phyloP scores from a whole-genome alignment of 2,329 filamentous ascomycete species.

The Scortechinia acanthostroma region DNA sequence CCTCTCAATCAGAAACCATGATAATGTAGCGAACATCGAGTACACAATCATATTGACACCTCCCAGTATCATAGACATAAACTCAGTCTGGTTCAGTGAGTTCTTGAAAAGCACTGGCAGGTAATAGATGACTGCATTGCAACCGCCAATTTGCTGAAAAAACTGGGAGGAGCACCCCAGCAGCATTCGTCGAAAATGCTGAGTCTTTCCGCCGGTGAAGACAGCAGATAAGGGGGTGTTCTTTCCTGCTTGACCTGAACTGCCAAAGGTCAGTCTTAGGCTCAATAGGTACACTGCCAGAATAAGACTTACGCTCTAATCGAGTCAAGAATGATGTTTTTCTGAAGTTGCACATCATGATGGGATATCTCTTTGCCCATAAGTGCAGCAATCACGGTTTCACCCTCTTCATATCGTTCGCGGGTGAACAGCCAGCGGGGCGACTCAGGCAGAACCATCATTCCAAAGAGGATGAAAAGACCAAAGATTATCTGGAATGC shows the following conservation, averaged over 20 bases:
- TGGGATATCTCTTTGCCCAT: not conserved
- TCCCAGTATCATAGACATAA: not conserved
- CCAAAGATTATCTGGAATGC: not conserved
- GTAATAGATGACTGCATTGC: conserved; percentile 1
- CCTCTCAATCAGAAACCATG: not conserved
- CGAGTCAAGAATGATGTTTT: not conserved
- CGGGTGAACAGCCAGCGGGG: not conserved
- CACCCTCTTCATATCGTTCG: not conserved
- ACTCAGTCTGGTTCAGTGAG: not conserved
- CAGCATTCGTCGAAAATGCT: not conserved
- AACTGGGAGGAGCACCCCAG: not conserved
- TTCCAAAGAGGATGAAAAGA: not conserved
- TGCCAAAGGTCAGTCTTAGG: not conserved
- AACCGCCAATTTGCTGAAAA: conserved; percentile 2
- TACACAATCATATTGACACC: conserved; percentile 1
- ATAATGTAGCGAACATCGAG: not conserved
- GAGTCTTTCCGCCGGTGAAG: not conserved
- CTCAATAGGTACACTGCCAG: not conserved
- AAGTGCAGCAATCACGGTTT: not conserved
- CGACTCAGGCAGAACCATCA: not conserved
- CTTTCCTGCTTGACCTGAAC: not conserved
- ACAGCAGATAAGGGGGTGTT: not conserved
- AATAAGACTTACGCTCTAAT: not conserved
- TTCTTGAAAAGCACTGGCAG: not conserved
- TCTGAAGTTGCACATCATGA: not conserved